Conservation (phyloP, 2,329 filamentous ascomycete genomes). For the Colletotrichum cordylinicola region DNA sequence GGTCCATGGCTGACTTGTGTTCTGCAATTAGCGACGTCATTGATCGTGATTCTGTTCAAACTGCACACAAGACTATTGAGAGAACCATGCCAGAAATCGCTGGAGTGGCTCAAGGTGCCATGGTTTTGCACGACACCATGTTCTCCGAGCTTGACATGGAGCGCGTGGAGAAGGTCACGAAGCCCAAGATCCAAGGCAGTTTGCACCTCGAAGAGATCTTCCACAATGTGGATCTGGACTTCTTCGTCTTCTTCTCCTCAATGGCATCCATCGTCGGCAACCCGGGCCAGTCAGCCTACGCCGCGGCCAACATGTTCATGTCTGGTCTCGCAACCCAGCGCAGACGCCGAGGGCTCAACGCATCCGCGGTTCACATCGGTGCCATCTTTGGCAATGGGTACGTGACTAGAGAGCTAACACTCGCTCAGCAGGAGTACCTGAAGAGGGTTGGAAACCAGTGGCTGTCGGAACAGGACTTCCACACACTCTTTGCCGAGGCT, state of each 20-base stretch:
- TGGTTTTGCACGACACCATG: conserved; percentile 35
- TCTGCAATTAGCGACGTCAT: conserved; percentile 9
- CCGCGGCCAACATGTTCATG: conserved; percentile 46
- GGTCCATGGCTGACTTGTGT: background rate
- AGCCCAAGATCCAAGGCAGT: conserved; percentile 38
- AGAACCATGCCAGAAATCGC: conserved; percentile 27
- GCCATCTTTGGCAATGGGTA: conserved; percentile 46
- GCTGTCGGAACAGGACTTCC: conserved; percentile 37
- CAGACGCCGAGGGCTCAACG: conserved; percentile 39
- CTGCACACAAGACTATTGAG: background rate
- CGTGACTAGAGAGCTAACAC: conserved; percentile 27
- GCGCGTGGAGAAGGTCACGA: conserved; percentile 27
- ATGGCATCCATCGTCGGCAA: conserved; percentile 31
- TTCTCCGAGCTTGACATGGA: conserved; percentile 30
- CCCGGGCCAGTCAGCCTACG: conserved; percentile 48
- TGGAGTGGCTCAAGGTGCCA: conserved; percentile 45
- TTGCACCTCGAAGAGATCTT: conserved; percentile 33
- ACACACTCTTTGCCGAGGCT: conserved; percentile 46
- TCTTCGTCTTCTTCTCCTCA: conserved; percentile 41
- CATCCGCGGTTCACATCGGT: conserved; percentile 41
- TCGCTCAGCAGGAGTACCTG: background rate
- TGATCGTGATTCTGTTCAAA: background rate
- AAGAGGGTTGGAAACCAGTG: conserved; percentile 2
- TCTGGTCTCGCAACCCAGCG: conserved; percentile 43
- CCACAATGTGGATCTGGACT: conserved; percentile 30